Conservation (phyloP, 129 eudicot genomes). For the Calendula officinalis region DNA sequence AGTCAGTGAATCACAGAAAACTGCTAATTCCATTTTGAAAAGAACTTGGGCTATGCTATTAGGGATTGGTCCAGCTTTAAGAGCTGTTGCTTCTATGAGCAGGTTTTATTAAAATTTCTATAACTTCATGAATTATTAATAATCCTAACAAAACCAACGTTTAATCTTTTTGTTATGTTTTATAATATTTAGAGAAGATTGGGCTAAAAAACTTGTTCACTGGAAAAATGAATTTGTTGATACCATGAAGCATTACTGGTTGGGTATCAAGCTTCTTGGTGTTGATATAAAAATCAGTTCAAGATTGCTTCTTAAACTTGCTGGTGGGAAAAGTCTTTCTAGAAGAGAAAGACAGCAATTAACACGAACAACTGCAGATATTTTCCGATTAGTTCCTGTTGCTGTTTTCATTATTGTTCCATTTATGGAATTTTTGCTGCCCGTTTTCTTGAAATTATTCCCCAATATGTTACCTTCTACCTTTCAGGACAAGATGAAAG, state of each 20-base stretch:
- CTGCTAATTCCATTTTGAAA: conserved; percentile 47
- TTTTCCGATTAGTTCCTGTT: conserved; percentile 96
- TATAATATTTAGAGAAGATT: conserved; percentile 78
- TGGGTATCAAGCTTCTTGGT: conserved; percentile 90
- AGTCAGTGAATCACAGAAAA: conserved; percentile 55
- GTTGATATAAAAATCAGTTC: conserved; percentile 86
- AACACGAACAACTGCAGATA: conserved; percentile 96
- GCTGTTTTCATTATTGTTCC: conserved; percentile 97
- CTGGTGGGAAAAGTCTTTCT: conserved; percentile 85
- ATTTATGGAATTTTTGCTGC: conserved; percentile 96
- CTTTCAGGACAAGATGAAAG: conserved; percentile 99
- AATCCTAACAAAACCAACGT: neutral
- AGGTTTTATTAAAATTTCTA: conserved; percentile 40
- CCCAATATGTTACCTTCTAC: conserved; percentile 99
- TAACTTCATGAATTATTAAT: conserved; percentile 1
- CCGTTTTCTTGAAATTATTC: conserved; percentile 88
- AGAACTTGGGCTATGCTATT: conserved; percentile 64
- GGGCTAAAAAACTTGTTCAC: conserved; percentile 85
- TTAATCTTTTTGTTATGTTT: conserved; percentile 18
- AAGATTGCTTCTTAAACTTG: conserved; percentile 82
- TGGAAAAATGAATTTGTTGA: conserved; percentile 95
- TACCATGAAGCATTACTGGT: conserved; percentile 93
- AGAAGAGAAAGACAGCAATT: conserved; percentile 99
- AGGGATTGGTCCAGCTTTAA: conserved; percentile 90
- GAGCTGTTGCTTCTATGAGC: conserved; percentile 86